A percentile compares a stretch with the other conserved stretches of the same genome.
Conservation (phyloP, 1,284 basidiomycete genomes). For the Cryptococcus hybrid region DNA sequence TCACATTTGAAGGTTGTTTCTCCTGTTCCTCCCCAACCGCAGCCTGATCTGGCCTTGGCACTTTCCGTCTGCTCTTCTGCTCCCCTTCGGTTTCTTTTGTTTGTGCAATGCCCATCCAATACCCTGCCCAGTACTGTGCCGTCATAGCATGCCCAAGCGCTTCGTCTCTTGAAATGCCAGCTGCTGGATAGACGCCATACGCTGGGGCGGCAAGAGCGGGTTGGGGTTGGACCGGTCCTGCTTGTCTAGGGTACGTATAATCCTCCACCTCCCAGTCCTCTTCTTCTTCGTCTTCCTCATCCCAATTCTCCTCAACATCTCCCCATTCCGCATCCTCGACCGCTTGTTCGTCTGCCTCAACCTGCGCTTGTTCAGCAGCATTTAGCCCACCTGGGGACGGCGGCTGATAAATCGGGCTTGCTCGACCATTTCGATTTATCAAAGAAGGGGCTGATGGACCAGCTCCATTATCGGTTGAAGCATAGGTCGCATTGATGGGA, state of each 20-base stretch:
- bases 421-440: background rate
- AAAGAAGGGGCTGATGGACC: background rate
- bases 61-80: background rate
- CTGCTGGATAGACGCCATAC: conserved; percentile 13
- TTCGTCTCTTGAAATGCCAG: conserved; percentile 19
- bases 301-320: conserved; percentile 26
- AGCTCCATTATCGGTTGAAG: background rate
- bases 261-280: background rate
- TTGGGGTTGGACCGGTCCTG: background rate
- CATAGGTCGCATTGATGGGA: background rate
- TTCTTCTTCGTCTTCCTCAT: conserved; percentile 14
- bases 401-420: conserved; percentile 21
- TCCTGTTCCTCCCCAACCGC: background rate
- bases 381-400: conserved; percentile 17
- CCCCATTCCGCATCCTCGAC: conserved; percentile 12
- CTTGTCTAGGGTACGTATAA: background rate
- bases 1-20: background rate
- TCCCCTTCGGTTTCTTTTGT: conserved; percentile 1
- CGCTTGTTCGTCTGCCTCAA: conserved; percentile 19
- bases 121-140: conserved; percentile 49
- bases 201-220: conserved; percentile 1
- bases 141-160: conserved; percentile 42
- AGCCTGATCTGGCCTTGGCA: background rate
- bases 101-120: conserved; percentile 48
- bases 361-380: conserved; percentile 11